Percentiles rank a stretch among this genome's conserved stretches.
These are phyloP conservation scores for Ophiostoma ulmi DNA, from an alignment of 2,329 filamentous ascomycete species.

Conservation along the genomic window DNA sequence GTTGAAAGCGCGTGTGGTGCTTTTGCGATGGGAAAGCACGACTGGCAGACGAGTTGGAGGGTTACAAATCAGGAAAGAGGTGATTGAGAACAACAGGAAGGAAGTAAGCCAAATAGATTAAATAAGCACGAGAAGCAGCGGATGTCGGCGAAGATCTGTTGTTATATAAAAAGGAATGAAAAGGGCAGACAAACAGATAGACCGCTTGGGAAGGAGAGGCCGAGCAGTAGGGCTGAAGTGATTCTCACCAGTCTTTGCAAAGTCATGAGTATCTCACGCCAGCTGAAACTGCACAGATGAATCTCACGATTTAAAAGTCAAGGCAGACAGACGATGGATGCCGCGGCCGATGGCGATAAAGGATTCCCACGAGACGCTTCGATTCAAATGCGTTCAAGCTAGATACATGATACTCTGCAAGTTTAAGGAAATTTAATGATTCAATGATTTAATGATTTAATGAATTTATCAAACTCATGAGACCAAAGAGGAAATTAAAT, in stretches of 20 bases:
- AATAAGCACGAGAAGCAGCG: background rate
- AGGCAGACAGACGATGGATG: background rate
- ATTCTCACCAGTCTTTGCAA: background rate
- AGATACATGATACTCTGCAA: background rate
- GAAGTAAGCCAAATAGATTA: background rate
- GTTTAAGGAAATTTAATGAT: background rate
- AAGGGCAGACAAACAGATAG: background rate
- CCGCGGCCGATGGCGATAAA: background rate
- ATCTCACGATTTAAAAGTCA: background rate
- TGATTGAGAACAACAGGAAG: background rate
- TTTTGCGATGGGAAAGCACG: conserved; percentile 19
- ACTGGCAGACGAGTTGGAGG: background rate
- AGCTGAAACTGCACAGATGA: background rate
- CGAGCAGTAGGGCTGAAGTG: background rate
- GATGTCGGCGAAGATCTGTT: background rate
- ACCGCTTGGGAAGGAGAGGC: background rate
- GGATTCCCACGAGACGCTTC: background rate
- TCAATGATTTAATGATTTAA: background rate
- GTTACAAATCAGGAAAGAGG: conserved; percentile 2
- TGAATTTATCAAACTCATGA: background rate
- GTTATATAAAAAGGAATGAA: background rate
- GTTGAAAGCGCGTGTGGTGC: conserved; percentile 12
- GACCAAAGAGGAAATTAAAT: background rate
- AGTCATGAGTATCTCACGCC: background rate
- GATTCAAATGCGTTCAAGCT: background rate